Evolutionary conservation across 2,329 filamentous ascomycete species (phyloP), one percentile per base, ranked within the genome.

Genomic region (Thermomyces lanuginosus): DNA sequence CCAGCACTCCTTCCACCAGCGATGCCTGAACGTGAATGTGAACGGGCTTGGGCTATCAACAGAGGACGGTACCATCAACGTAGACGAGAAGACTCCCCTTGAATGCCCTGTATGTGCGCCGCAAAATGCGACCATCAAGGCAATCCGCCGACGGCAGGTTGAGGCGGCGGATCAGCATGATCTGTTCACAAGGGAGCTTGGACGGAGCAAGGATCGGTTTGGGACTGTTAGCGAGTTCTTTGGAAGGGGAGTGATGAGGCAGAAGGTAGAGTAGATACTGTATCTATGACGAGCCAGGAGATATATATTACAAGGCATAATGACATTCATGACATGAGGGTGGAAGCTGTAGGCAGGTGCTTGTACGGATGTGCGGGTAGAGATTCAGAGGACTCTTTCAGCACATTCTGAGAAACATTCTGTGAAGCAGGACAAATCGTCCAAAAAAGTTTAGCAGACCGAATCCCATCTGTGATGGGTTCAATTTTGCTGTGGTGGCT

Each of bases 151-250:
- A 43, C 76, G 80, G 10, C 89, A 98, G 57, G 70, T 81, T 28
- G 86, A 93, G 53, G 78, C 78, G 26, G 78, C 81, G 0, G 77
- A 76, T 38, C 69, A 82, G 44, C 84, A 95, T 55, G 86, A 93
- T 40, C 55, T 95, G 42, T 98, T 98, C 58, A 68, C 72, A 51
- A 70, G 77, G 33, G 82, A 83, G 39, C 53, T 98, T 37, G 72
- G 72, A 43, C 61, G 74, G 36, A 81, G 78, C 29, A 72, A 73
- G 20, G 84, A 92, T 52, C 67, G 79, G 27, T 93, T 95, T 51
- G 78, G 71, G n/a, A 86, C 82, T 2, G 69, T 95, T 30, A 81
- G 82, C 33, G 82, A 92, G 46, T 98, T 89, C 70, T 95, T 92
- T 61, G 86, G 84, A 1, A 63, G 84, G 31, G 86, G 89, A 1